Percentiles rank a stretch among this genome's conserved stretches.
Conservation (phyloP, 176 grass and related monocot species). For the Oryza nivara region DNA sequence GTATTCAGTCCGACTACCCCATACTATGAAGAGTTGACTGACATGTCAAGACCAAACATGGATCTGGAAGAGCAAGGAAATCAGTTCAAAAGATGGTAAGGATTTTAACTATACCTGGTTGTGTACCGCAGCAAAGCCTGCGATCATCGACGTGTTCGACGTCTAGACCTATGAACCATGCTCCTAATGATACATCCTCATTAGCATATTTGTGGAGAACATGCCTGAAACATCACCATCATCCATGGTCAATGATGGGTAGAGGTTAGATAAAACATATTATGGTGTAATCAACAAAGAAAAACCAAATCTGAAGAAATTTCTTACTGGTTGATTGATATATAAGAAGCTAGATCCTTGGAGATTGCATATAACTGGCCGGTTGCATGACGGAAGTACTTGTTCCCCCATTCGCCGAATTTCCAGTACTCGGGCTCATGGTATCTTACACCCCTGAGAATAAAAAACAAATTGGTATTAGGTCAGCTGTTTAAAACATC, state of each 20-base stretch:
- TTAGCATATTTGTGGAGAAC: slow-evolving; percentile 82
- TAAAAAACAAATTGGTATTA: neutral
- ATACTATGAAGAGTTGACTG: neutral
- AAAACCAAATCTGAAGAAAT: neutral
- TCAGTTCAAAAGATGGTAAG: neutral
- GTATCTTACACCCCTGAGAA: slow-evolving; percentile 54
- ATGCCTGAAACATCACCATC: slow-evolving; percentile 50
- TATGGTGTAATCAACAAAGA: neutral
- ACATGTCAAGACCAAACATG: slow-evolving; percentile 7
- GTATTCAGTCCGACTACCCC: neutral
- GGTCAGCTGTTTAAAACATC: neutral
- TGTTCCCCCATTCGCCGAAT: slow-evolving; percentile 66
- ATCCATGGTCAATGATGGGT: slow-evolving; percentile 20
- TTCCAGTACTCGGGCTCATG: slow-evolving; percentile 75
- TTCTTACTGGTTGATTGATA: slow-evolving; percentile 63
- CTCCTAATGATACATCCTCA: slow-evolving; percentile 70
- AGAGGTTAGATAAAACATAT: neutral
- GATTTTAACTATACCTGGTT: slow-evolving; percentile 47
- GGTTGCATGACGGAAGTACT: slow-evolving; percentile 60
- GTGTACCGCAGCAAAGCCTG: slow-evolving; percentile 64
- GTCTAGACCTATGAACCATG: slow-evolving; percentile 79
- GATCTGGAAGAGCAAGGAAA: neutral
- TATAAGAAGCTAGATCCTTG: slow-evolving; percentile 65
- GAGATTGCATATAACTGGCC: slow-evolving; percentile 67
- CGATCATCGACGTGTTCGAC: slow-evolving; percentile 67